Evolutionary conservation across 495 filamentous ascomycete genomes (phyloP), one percentile per base, ranked within the genome.

Genomic region (Cladorrhinum samala): DNA sequence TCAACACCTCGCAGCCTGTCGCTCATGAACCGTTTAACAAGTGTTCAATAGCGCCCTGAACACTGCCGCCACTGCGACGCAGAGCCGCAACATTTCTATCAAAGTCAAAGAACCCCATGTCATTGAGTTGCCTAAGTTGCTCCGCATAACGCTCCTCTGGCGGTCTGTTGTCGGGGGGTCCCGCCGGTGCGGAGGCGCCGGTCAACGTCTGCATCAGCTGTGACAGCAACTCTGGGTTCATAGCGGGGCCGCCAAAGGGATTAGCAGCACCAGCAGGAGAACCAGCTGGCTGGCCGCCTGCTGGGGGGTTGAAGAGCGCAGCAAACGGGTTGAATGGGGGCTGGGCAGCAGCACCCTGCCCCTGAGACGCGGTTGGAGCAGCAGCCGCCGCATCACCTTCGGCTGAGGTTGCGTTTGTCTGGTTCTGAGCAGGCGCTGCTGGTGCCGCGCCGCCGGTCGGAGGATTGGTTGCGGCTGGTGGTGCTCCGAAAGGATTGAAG

Each of bases 21-120:
- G 9, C 14, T 48, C 38, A 68, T 48, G 48, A 54, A 17, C 55
- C 62, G 56, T 55, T 67, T 40, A 90, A 66, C 40, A 90, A 61
- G 54, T 90, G 85, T 68, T 97, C 91, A 48, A 97, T 83, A 11
- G 94, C 94, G 2, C 92, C 94, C 66, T 97, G 89, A 54, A 97
- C 93, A 66, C 88, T 96, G 6, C 94, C 94, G 0, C 94, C 94
- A 51, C 87, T 83, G 56, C 91, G 79, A 70, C 93, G 81, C 67
- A 99, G 72, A 16, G 94, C 94, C 58, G 84, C 81, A 36, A 99
- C 81, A 57, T 99, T 99, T 63, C 86, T 68, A 50, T 97, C 91
- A 63, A 97, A 97, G 58, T 99, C 93, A 65, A 83, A 95, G 68
- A 99, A 97, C 3, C 94, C 94, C 94, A 99, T 99, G 49, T 97